Evolutionary conservation across 306 rosid genomes (phyloP).

Genomic region (Biancaea sappan): DNA sequence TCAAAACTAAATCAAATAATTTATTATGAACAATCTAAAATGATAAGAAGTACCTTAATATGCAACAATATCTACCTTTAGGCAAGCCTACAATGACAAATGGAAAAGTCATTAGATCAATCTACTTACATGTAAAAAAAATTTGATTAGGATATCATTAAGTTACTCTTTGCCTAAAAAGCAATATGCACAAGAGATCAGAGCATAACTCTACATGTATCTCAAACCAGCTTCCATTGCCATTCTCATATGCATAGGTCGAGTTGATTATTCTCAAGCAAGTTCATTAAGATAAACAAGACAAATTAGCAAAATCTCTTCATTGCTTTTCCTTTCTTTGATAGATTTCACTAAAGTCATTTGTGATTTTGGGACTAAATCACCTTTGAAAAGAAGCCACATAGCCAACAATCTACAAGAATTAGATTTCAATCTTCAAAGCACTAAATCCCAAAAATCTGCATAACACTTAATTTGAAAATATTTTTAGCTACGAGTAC

Average conservation of each 20-base stretch:
- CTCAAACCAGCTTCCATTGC: no score
- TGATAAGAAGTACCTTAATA: slow-evolving; percentile 70
- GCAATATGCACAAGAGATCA: no score
- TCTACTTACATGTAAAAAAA: background rate
- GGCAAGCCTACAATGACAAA: slow-evolving; percentile 59
- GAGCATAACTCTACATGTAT: no score
- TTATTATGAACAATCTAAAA: slow-evolving; percentile 7
- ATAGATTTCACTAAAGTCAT: no score
- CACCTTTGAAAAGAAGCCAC: no score
- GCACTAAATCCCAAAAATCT: slow-evolving; percentile 30
- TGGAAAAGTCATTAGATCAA: slow-evolving; percentile 18
- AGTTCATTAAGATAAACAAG: no score
- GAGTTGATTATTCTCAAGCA: no score
- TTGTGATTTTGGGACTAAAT: no score
- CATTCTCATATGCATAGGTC: no score
- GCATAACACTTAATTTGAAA: slow-evolving; percentile 10
- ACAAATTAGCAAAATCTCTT: no score
- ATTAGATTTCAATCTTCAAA: slow-evolving; percentile 27
- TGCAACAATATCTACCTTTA: slow-evolving; percentile 86
- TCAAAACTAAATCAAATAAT: slow-evolving; percentile 4
- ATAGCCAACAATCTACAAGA: slow-evolving; percentile 7
- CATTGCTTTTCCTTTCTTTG: no score
- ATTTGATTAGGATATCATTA: slow-evolving; percentile 3
- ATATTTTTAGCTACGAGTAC: slow-evolving; percentile 45
- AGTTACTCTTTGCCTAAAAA: no score